A percentile compares a stretch with the other conserved stretches of the same genome.
Evolutionary conservation across 208 protist species (phyloP).

Genomic region (Porcisia hertigi): DNA sequence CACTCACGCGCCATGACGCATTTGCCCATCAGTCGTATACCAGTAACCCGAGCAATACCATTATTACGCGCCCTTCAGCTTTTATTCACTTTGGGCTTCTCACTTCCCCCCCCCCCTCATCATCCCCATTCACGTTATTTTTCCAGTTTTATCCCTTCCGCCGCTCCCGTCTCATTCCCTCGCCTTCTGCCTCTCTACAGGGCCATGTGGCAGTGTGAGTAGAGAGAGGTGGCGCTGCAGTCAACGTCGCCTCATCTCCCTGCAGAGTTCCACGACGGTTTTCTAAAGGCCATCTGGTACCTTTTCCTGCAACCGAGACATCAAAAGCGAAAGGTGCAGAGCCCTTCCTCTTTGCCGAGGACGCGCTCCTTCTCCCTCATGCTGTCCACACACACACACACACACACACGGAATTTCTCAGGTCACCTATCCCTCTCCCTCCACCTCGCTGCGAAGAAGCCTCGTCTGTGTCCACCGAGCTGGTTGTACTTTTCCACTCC

Average conservation of each 20-base stretch:
- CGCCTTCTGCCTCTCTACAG: no score
- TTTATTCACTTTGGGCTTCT: not conserved
- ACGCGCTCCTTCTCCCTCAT: not conserved
- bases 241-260: no score
- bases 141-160: not conserved
- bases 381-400: not conserved
- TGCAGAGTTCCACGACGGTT: no score
- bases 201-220: no score
- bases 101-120: not conserved
- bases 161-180: no score
- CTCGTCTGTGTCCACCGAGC: not conserved
- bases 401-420: not conserved
- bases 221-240: no score
- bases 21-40: not conserved
- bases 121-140: not conserved
- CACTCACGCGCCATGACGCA: not conserved
- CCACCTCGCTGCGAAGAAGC: not conserved
- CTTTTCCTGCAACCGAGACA: no score
- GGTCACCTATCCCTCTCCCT: not conserved
- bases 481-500: not conserved
- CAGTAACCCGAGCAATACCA: not conserved
- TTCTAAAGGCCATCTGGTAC: no score
- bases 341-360: no score
- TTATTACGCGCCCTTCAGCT: not conserved
- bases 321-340: no score